Evolutionary conservation across 208 protist species (phyloP).

Genomic region (Leishmania amazonensis): DNA sequence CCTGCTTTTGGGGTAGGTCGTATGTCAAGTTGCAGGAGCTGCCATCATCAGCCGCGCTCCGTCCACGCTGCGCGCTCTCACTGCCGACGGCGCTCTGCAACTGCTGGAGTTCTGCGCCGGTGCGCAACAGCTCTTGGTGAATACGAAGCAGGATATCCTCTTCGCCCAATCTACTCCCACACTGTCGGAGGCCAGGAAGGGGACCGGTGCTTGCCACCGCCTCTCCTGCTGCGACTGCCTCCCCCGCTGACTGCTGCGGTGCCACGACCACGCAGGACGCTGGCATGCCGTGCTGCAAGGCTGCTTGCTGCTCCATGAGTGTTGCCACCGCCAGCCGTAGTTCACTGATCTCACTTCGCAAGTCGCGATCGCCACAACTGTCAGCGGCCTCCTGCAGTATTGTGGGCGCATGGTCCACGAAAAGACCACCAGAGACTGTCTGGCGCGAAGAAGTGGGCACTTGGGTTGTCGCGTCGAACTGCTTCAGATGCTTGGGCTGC

Average conservation of each 20-base stretch:
- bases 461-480: not conserved
- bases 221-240: not conserved
- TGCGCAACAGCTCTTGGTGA: slow-evolving; percentile 9
- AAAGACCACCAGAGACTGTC: not conserved
- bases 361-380: slow-evolving; percentile 1
- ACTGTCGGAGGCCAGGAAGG: slow-evolving; percentile 7
- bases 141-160: slow-evolving; percentile 16
- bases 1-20: not conserved
- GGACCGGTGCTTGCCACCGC: not conserved
- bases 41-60: not conserved
- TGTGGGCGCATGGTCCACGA: not conserved
- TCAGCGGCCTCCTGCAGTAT: not conserved
- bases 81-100: slow-evolving; percentile 12
- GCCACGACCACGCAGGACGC: slow-evolving; percentile 20
- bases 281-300: slow-evolving; percentile 18
- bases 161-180: not conserved
- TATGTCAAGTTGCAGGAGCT: not conserved
- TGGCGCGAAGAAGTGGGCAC: not conserved
- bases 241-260: slow-evolving; percentile 12
- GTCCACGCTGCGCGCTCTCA: not conserved
- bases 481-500: slow-evolving; percentile 1
- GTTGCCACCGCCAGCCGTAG: slow-evolving; percentile 44
- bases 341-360: slow-evolving; percentile 44
- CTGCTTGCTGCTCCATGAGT: slow-evolving; percentile 32
- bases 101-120: slow-evolving; percentile 10